Evolutionary conservation across 2,329 filamentous ascomycete genomes (phyloP).

Genomic region (Aspergillus tanneri): DNA sequence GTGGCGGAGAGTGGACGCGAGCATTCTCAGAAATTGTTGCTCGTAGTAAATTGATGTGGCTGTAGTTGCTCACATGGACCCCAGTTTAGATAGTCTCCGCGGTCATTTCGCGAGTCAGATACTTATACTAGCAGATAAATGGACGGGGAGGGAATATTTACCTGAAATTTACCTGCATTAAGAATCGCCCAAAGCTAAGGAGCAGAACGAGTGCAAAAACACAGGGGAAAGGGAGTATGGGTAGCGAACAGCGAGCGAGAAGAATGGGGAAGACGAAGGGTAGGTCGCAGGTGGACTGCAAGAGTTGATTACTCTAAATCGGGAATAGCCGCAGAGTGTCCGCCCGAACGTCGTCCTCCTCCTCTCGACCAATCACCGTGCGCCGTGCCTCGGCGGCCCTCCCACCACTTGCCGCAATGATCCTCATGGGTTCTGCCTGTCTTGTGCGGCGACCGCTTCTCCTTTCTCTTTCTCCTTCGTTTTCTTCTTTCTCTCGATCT

Average conservation of each 20-base stretch:
- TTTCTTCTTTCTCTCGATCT: slow-evolving; percentile 9
- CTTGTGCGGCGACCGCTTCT: slow-evolving; percentile 35
- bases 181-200: slow-evolving; percentile 45
- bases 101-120: too few species aligned
- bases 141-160: not conserved
- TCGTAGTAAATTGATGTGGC: too few species aligned
- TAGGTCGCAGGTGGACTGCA: not conserved
- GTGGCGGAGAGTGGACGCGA: too few species aligned
- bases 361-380: slow-evolving; percentile 38
- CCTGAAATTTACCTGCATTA: slow-evolving; percentile 4
- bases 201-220: slow-evolving; percentile 67
- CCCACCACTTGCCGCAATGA: slow-evolving; percentile 32
- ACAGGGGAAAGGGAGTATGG: slow-evolving; percentile 40
- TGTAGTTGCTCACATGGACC: too few species aligned
- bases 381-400: slow-evolving; percentile 32
- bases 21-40: too few species aligned
- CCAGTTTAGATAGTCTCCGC: too few species aligned
- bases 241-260: not conserved
- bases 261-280: slow-evolving; percentile 23
- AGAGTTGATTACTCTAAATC: slow-evolving; percentile 21
- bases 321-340: slow-evolving; percentile 30
- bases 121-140: not conserved
- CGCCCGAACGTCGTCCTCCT: slow-evolving; percentile 31
- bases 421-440: slow-evolving; percentile 31
- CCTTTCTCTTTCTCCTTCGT: slow-evolving; percentile 27